Percentiles rank a stretch among this genome's conserved stretches.
Evolutionary conservation across 441 rosid species (phyloP).

Genomic region (Adansonia rubrostipa): DNA sequence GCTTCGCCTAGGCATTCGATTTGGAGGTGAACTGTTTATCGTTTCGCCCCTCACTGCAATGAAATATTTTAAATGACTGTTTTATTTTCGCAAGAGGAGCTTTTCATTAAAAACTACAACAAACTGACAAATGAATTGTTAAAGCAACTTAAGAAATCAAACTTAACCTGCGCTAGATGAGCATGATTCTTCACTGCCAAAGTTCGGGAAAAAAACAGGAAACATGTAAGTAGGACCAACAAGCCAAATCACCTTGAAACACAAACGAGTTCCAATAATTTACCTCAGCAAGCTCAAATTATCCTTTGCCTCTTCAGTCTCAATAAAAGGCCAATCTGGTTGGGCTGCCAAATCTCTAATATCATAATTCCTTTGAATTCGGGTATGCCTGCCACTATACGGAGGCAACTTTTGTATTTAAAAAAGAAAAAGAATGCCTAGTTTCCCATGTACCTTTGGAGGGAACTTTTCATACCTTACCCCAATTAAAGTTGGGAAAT

Average conservation of each 20-base stretch:
- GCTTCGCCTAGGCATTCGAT: conserved; percentile 38
- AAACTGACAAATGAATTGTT: conserved; percentile 22
- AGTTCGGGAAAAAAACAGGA: conserved; percentile 27
- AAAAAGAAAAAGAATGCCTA: neutral
- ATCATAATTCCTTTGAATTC: conserved; percentile 24
- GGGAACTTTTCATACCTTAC: conserved; percentile 43
- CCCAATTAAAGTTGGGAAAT: conserved; percentile 35
- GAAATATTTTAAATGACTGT: conserved; percentile 17
- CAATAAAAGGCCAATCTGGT: conserved; percentile 45
- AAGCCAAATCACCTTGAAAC: conserved; percentile 24
- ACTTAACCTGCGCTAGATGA: conserved; percentile 76
- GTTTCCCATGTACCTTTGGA: neutral
- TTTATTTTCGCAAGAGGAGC: conserved; percentile 10
- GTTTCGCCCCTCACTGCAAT: conserved; percentile 50
- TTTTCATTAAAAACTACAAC: conserved; percentile 24
- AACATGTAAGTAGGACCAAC: conserved; percentile 34
- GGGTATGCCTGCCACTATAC: conserved; percentile 37
- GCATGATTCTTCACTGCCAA: conserved; percentile 83
- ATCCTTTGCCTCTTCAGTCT: conserved; percentile 53
- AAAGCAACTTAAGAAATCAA: conserved; percentile 13
- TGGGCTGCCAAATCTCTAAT: conserved; percentile 38
- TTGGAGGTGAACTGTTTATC: conserved; percentile 33
- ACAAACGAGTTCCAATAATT: conserved; percentile 25
- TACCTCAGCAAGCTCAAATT: conserved; percentile 64
- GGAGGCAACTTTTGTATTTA: conserved; percentile 26